Base-by-base conservation (phyloP, 331 rosid genomes). In the Quercus phellos region DNA sequence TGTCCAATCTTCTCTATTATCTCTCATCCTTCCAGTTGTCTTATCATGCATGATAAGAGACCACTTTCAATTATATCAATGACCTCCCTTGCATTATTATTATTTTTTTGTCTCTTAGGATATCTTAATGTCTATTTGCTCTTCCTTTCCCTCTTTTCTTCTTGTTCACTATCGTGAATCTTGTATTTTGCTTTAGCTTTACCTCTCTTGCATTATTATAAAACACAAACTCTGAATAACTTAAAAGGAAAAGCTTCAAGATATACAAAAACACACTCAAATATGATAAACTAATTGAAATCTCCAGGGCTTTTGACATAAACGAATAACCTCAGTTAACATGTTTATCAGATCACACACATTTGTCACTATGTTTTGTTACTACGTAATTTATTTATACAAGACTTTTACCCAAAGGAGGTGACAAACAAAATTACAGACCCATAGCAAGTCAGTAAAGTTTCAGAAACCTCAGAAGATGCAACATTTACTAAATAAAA, bases 371-470 rank as follows among this genome's bases (percentile, higher is more conserved):
- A 2, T 46, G 53, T 46, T 46, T 46, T 10, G 16, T 46, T 46
- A 46, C 51, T 46, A 46, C 13, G 53, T 46, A 46, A 46, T 46
- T 58, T 58, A 21, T 1, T 21, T 10, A 21, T 46, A 50, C 14
- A 11, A 59, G 32, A 72, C 24, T 24, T 63, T 53, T 34, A 46
- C 53, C 68, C 78, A 60, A 51, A n/a, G 26, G 74, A 74, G 73
- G 60, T 21, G 16, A 71, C 12, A 13, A 54, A 77, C 42, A 55
- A 70, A 63, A 29, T 27, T 29, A 63, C 3, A 8, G 27, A 43
- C 12, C 35, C 30, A 13, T 24, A 46, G 51, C 17, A 56, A 46
- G 60, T 34, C 35, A 67, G 16, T 14, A 19, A 16, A 17, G 32
- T 34, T 43, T 60, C 34, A 38, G 51, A 77, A 26, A 26, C 73